Evolutionary conservation across 352 stramenopile species (phyloP), one percentile per base, ranked within the genome.

Genomic region (Phytophthora kernoviae): DNA sequence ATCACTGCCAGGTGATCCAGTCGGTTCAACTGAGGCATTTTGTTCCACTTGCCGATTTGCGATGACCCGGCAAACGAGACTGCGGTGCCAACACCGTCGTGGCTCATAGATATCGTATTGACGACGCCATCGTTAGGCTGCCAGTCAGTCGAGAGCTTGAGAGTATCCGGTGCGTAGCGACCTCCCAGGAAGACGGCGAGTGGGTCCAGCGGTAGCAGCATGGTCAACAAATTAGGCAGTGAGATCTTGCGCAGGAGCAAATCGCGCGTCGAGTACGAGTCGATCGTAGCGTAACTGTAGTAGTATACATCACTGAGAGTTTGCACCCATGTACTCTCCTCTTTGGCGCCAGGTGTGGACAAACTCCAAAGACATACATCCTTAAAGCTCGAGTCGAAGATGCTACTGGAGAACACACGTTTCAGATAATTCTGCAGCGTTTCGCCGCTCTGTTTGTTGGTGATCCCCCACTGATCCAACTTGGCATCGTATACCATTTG

Each of bases 221-320:
- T 85, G 10, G 68, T 84, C n/a, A 84, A 40, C 27, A 75, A 21
- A 36, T 84, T 79, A 1, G 75, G 76, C 39, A 82, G 18, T 11
- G 71, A 70, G 12, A 87, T 65, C 33, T 73, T 73, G 10, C 62
- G 70, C 5, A 84, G 45, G 1, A 76, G 39, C 27, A 72, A 53
- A 42, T 85, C 62, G 18, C 43, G 36, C 20, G 62, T 62, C 18
- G 48, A 27, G 47, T 68, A 79, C 48, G 73, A 83, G 58, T 84
- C 73, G 9, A 71, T 41, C 2, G 70, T 86, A 18, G 58, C 48
- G 55, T 79, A 82, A 53, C 73, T 85, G 47, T 75, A 88, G 67
- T 88, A 86, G 62, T 81, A 86, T 11, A 88, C 65, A 46, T 80
- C 63, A 20, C 73, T 54, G 3, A 86, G 64, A 40, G 76, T 88